Evolutionary conservation across 139 green algal genomes (phyloP).

Genomic region (Pseudopediastrum boryanum): DNA sequence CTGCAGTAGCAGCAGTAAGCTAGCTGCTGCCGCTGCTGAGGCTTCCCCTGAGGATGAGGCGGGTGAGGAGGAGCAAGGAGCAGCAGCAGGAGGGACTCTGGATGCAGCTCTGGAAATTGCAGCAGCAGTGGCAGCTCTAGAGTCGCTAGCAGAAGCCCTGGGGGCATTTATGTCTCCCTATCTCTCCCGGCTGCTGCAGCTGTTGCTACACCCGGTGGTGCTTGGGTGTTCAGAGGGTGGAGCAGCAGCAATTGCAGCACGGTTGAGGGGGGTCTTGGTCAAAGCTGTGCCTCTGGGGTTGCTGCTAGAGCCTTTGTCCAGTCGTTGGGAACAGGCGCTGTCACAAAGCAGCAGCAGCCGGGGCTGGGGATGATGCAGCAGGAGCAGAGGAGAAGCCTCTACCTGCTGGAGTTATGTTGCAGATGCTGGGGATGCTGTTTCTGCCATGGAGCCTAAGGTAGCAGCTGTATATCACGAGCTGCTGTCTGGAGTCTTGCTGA

Average conservation of each 20-base stretch:
- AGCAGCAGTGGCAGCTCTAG: slow-evolving; percentile 65
- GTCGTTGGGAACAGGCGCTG: slow-evolving; percentile 47
- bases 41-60: not conserved
- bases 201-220: slow-evolving; percentile 65
- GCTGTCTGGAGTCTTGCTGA: slow-evolving; percentile 78
- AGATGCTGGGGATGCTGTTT: slow-evolving; percentile 5
- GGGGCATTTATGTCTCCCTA: slow-evolving; percentile 76
- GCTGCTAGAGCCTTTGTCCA: slow-evolving; percentile 71
- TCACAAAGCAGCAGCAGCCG: not conserved
- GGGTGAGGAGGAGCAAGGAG: slow-evolving; percentile 31
- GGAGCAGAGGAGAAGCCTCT: not conserved
- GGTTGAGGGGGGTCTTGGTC: slow-evolving; percentile 46
- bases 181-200: slow-evolving; percentile 57
- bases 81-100: slow-evolving; percentile 27
- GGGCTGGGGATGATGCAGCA: not conserved
- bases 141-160: slow-evolving; percentile 62
- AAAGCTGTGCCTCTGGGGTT: slow-evolving; percentile 62
- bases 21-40: slow-evolving; percentile 14
- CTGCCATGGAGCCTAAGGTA: slow-evolving; percentile 57
- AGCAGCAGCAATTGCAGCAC: not conserved
- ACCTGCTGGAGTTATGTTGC: slow-evolving; percentile 48
- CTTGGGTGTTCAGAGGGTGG: slow-evolving; percentile 34
- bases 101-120: slow-evolving; percentile 60
- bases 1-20: slow-evolving; percentile 38
- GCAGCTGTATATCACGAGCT: slow-evolving; percentile 59